These are phyloP conservation scores for Sclerospora graminicola DNA, from an alignment of 352 stramenopile species.

Conservation along the genomic window DNA sequence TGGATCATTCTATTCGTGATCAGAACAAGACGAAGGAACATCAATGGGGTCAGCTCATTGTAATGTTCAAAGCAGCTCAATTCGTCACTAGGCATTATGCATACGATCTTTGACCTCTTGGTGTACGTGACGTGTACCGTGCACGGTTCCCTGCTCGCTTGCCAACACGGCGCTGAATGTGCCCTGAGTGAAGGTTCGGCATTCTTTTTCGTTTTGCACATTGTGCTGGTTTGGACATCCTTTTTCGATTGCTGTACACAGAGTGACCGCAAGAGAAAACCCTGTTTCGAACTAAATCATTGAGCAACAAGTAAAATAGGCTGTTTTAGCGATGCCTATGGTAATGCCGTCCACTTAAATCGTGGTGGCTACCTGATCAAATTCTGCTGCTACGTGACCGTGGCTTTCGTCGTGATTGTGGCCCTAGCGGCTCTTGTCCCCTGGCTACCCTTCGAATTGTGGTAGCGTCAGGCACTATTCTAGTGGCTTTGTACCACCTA, in stretches of 20 bases:
- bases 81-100: conserved; percentile 72
- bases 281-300: conserved; percentile 47
- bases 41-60: conserved; percentile 88
- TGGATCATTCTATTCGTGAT: conserved; percentile 86
- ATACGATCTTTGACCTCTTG: conserved; percentile 49
- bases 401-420: conserved; percentile 69
- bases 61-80: conserved; percentile 84
- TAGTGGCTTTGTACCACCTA: conserved; percentile 85
- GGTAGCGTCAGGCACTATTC: conserved; percentile 72
- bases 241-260: conserved; percentile 79
- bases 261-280: conserved; percentile 41
- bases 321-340: conserved; percentile 73
- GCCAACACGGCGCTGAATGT: conserved; percentile 46
- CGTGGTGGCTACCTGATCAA: conserved; percentile 82
- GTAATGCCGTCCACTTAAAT: conserved; percentile 67
- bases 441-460: conserved; percentile 56
- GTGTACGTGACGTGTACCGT: conserved; percentile 70
- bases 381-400: conserved; percentile 77
- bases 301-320: too few species aligned
- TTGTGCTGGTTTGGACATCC: conserved; percentile 70
- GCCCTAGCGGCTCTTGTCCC: conserved; percentile 45
- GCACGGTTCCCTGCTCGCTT: conserved; percentile 42
- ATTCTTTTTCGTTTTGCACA: conserved; percentile 80
- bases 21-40: conserved; percentile 90
- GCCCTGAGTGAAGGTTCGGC: conserved; percentile 53